These are phyloP conservation scores for Cystofilobasidium ferigula DNA, from an alignment of 768 basidiomycete species.

Conservation along the genomic window DNA sequence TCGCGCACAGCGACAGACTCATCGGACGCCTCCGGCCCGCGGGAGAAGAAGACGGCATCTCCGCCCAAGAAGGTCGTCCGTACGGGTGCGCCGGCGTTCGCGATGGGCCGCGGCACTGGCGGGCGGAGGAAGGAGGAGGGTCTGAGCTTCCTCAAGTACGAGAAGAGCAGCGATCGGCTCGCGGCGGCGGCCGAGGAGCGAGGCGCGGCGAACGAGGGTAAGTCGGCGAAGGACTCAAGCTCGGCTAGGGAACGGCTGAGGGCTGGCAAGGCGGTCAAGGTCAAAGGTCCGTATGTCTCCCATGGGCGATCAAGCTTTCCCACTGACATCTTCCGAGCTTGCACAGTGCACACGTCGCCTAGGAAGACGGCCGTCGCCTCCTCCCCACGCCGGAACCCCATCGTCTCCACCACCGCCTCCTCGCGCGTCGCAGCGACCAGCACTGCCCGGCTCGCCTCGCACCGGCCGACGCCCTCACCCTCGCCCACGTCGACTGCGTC, in stretches of 20 bases:
- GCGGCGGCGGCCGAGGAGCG: not conserved
- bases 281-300: constrained; percentile 1
- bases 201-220: no score
- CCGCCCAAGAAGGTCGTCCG: not conserved
- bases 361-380: constrained; percentile 1
- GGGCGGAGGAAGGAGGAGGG: not conserved
- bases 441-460: not conserved
- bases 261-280: constrained; percentile 6
- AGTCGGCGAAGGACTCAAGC: not conserved
- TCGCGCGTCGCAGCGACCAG: not conserved
- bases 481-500: not conserved
- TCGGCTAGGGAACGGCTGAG: constrained; percentile 5
- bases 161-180: not conserved
- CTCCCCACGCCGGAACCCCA: not conserved
- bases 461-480: not conserved
- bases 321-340: no score
- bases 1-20: not conserved
- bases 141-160: not conserved
- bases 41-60: not conserved
- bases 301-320: not conserved
- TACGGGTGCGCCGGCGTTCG: not conserved
- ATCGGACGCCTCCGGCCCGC: not conserved
- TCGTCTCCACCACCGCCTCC: not conserved
- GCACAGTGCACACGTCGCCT: constrained; percentile 2
- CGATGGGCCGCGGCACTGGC: no score